Conservation (phyloP, 352 stramenopile species). For the Phytophthora nicotianae region DNA sequence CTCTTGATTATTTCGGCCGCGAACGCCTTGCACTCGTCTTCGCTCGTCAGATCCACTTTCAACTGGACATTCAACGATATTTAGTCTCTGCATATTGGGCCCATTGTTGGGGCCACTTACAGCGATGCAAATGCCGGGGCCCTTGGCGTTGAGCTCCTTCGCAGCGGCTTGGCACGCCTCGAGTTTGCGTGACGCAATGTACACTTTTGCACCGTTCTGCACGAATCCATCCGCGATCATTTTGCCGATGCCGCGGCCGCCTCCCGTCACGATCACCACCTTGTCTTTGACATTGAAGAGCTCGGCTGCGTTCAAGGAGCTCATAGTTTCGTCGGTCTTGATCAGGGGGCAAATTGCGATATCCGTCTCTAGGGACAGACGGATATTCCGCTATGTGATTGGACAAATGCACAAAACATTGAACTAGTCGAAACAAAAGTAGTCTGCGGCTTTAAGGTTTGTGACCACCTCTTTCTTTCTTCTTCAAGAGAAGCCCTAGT, state of each 20-base stretch:
- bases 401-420: no score
- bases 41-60: constrained; percentile 38
- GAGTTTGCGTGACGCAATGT: constrained; percentile 91
- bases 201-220: constrained; percentile 92
- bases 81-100: neutral
- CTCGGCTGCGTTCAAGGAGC: neutral
- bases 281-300: constrained; percentile 64
- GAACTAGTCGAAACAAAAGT: no score
- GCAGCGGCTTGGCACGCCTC: constrained; percentile 84
- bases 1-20: constrained; percentile 76
- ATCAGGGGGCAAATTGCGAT: no score
- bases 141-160: constrained; percentile 63
- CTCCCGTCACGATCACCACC: constrained; percentile 93
- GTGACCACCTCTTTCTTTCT: no score
- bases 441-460: no score
- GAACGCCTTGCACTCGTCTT: constrained; percentile 40
- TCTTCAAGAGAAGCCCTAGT: no score
- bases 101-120: constrained; percentile 18
- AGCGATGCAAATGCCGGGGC: constrained; percentile 66
- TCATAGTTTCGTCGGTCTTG: neutral
- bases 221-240: constrained; percentile 96
- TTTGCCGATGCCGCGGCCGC: constrained; percentile 92
- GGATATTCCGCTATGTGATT: no score
- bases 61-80: constrained; percentile 12
- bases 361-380: no score